Evolutionary conservation across 2,329 filamentous ascomycete species (phyloP), one percentile per base, ranked within the genome.

Genomic region (Bisporella sp.): DNA sequence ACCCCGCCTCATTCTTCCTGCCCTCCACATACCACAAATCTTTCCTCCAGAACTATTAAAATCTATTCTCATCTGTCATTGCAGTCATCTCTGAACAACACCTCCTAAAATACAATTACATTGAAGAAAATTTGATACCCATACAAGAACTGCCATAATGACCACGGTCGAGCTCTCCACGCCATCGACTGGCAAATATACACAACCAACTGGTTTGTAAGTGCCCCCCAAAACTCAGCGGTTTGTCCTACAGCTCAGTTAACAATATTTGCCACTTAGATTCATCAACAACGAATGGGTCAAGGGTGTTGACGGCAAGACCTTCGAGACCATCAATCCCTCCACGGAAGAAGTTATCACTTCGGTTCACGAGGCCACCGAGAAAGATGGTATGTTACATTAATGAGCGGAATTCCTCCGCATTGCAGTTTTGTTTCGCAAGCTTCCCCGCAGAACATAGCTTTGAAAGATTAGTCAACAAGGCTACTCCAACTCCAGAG

Each of bases 261-360:
- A 53, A 40, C 7, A 12, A 28, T 13, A 6, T n/a, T 40, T 29
- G n/a, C 43, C 13, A 21, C 45, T 37, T 41, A 67, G 64, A 41
- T 67, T 89, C 79, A 93, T 95, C 79, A 91, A 93, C 80, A 91
- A 92, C 71, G 86, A 96, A 72, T 96, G 85, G 73, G 81, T 95
- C 58, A 82, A 86, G 70, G 78, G 82, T 67, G 83, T 86, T 57
- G 88, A 95, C 62, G 90, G 90, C 74, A 85, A 89, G 79, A 90
- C 85, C 60, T 93, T 96, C 66, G 89, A 96, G 73, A 87, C 90
- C 69, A 85, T 93, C 77, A 95, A 95, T 79, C 90, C 90, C 53
- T 66, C 85, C 57, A 89, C 81, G 58, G 91, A 96, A 71, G 83
- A 90, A 71, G 81, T 89, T 65, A 95, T 95, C 74, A 80, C 77